Percentiles rank a stretch among this genome's conserved stretches.
Evolutionary conservation across 345 rosid species (phyloP).

Genomic region (Boechera stricta): DNA sequence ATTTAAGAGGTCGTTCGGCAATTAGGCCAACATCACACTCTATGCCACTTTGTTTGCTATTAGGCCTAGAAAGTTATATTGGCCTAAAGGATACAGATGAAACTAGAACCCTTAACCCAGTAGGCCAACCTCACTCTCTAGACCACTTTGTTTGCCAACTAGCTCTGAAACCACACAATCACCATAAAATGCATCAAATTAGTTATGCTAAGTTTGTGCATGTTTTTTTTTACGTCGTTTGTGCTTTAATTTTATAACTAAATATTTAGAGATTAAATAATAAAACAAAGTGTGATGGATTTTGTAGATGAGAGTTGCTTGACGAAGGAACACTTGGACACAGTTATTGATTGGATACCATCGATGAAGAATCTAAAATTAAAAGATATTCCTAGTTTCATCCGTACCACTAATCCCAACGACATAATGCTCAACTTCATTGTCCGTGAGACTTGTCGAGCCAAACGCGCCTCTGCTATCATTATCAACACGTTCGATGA

Average conservation of each 20-base stretch:
- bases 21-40: neutral
- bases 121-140: neutral
- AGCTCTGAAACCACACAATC: neutral
- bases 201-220: neutral
- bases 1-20: neutral
- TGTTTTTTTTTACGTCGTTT: too few species aligned
- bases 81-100: neutral
- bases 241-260: neutral
- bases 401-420: conserved; percentile 42
- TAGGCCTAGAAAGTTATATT: neutral
- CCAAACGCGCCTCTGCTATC: conserved; percentile 39
- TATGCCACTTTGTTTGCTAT: neutral
- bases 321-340: neutral
- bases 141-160: neutral
- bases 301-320: neutral
- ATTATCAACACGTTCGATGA: conserved; percentile 48
- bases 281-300: neutral
- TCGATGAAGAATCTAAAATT: neutral
- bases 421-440: conserved; percentile 42
- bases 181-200: neutral
- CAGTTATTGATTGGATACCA: neutral
- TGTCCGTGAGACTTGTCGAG: conserved; percentile 4
- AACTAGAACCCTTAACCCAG: neutral
- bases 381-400: neutral
- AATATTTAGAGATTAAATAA: neutral